These are phyloP conservation scores for Neoboletus magnificus DNA, from an alignment of 768 basidiomycete genomes.

Conservation along the genomic window DNA sequence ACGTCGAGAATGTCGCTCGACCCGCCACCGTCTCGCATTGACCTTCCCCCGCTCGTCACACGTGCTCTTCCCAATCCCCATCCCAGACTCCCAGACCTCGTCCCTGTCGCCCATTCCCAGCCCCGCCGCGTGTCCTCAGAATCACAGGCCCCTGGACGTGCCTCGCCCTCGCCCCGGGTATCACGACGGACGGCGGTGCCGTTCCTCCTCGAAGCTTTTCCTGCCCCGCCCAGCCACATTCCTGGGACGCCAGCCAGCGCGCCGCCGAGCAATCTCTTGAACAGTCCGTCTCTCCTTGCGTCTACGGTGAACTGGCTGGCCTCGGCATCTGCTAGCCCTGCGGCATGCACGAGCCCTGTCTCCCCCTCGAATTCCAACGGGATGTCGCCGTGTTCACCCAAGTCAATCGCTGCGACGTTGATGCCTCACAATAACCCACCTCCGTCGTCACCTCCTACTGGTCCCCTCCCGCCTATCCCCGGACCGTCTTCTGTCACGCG, in stretches of 20 bases:
- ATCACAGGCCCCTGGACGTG: conserved; percentile 21
- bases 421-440: conserved; percentile 45
- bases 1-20: conserved; percentile 20
- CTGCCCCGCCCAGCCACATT: conserved; percentile 34
- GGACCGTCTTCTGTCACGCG: conserved; percentile 55
- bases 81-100: conserved; percentile 10
- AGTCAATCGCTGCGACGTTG: conserved; percentile 3
- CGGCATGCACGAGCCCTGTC: background rate
- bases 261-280: conserved; percentile 1
- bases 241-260: conserved; percentile 22
- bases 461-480: conserved; percentile 64
- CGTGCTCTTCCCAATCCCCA: conserved; percentile 17
- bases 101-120: conserved; percentile 3
- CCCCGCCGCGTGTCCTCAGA: conserved; percentile 27
- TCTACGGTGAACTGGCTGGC: conserved; percentile 8
- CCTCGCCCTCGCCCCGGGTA: conserved; percentile 25
- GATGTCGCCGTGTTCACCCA: conserved; percentile 15
- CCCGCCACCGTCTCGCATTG: conserved; percentile 1
- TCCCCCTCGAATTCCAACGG: conserved; percentile 2
- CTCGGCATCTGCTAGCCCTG: conserved; percentile 3
- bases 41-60: conserved; percentile 8
- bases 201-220: conserved; percentile 37
- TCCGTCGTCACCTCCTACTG: conserved; percentile 52
- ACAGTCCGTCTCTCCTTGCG: conserved; percentile 12
- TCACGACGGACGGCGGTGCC: conserved; percentile 34